Evolutionary conservation across 2,329 filamentous ascomycete species (phyloP).

Genomic region (Penicillium sp.): DNA sequence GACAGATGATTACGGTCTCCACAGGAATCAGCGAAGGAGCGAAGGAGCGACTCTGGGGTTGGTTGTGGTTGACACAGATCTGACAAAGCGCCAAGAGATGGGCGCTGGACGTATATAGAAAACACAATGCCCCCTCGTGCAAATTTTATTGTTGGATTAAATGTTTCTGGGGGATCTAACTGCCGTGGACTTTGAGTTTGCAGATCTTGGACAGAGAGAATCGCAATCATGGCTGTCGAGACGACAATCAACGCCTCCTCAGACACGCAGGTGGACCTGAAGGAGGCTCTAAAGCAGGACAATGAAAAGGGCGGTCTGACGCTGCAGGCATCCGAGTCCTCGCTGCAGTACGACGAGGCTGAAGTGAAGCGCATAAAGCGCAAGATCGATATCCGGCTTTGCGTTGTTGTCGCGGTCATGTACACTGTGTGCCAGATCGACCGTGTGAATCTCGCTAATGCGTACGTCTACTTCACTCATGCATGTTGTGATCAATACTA

Average conservation of each 20-base stretch:
- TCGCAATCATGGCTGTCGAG: background rate
- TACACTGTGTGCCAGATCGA: slow-evolving; percentile 21
- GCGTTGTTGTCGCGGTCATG: slow-evolving; percentile 15
- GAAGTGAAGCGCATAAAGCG: slow-evolving; percentile 17
- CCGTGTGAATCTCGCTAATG: slow-evolving; percentile 13
- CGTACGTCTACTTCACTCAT: slow-evolving; percentile 1
- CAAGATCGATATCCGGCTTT: slow-evolving; percentile 14
- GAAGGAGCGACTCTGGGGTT: too few relatives aligned
- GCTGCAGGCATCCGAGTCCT: background rate
- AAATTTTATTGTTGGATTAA: too few relatives aligned
- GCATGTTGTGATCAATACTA: background rate
- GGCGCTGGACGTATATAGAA: background rate
- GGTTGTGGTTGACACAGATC: too few relatives aligned
- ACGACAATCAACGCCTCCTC: background rate
- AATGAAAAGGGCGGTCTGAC: background rate
- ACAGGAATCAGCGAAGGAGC: background rate
- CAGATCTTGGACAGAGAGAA: background rate
- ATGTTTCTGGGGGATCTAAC: too few relatives aligned
- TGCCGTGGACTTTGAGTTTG: background rate
- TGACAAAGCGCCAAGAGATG: background rate
- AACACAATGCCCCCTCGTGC: background rate
- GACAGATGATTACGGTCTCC: background rate
- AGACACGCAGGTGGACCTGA: background rate
- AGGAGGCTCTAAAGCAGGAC: background rate
- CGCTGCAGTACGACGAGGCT: slow-evolving; percentile 10